Base-by-base conservation (phyloP, 257 asterid genomes). In the Capsicum rhomboideum region DNA sequence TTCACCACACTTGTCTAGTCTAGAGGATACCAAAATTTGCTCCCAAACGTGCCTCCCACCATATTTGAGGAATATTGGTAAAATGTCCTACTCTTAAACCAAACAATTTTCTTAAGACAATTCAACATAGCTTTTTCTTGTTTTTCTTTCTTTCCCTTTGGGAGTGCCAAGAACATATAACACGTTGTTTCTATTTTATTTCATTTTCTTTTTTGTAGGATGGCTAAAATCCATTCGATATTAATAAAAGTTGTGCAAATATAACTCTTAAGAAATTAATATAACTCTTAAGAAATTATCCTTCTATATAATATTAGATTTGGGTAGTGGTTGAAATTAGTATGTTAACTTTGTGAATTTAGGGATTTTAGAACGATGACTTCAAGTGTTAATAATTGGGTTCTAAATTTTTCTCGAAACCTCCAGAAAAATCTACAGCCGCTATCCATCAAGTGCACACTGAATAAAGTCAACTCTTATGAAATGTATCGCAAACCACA, bases 11-110 rank as follows among this genome's bases (percentile, higher is more conserved):
- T 75, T 75, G 81, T 75, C 44, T 26, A 75, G 13, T 8, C 26
- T 14, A 26, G 44, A 74, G 37, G 40, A 12, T 12, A 5, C 10
- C 42, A 74, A 75, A 16, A 3, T 75, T 75, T 49, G 10, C 17
- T 49, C 26, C 81, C 44, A 75, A 26, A 75, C 83, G 81, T 84
- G 86, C 56, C 53, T 84, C 49, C 83, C 86, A 77, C 56, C 46
- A 84, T 75, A 74, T 74, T 46, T 46, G 56, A 59, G 52, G 28
- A 4, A 28, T 37, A 49, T 29, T 77, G 86, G 69, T 84, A 78
- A 50, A 42, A 53, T 84, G 83, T 84, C 86, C 10, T 20, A 77
- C 26, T 77, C 83, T 77, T 46, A 11, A 56, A 29, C 83, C 83
- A 49, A 84, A 31, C 31, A 14, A 63, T 18, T 7, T 63, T 16